Evolutionary conservation across 495 filamentous ascomycete species (phyloP), one percentile per base, ranked within the genome.

Genomic region (Pyrenula massariospora): DNA sequence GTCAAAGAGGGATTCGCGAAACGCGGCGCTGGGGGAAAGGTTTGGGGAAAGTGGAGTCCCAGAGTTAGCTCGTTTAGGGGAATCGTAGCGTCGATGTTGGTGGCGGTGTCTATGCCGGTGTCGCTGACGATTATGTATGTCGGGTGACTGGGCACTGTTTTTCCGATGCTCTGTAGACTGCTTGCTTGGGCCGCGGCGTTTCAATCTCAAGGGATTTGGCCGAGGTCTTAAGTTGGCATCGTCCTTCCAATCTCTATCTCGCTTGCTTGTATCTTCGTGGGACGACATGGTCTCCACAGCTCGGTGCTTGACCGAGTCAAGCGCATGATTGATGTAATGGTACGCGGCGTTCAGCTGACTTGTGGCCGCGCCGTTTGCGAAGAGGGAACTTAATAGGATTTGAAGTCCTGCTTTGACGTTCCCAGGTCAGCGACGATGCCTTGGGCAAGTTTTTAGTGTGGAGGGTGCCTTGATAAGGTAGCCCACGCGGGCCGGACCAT

Each of bases 1-100:
- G 68, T 98, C 93, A 75, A 97, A 96, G 52, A 97, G 83, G n/a
- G 89, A 93, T 72, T 95, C 89, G 23, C 89, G 85, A 70, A 98
- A 98, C 15, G 91, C 91, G 10, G 76, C 70, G 20, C 84, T 78
- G 3, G 87, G 76, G 59, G 84, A 77, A 15, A 79, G 54, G 47
- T 55, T 22, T 42, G 50, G 25, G 36, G 61, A 42, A 42, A 49
- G 24, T 22, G 47, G 51, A n/a, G n/a, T n/a, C n/a, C n/a, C n/a
- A n/a, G n/a, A n/a, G 3, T 59, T 48, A 19, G 50, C 25, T 15
- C 53, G 19, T n/a, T n/a, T n/a, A 24, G 42, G 19, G 8, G 55
- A 54, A 55, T 60, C 64, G 57, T 60, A 60, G 0, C 58, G 53
- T 47, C 55, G 65, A 8, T 56, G 55, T 12, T 56, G 56, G 50